phyloP scores from a whole-genome alignment of 1,284 basidiomycete species.

The Boletellus dicymbophilus region DNA sequence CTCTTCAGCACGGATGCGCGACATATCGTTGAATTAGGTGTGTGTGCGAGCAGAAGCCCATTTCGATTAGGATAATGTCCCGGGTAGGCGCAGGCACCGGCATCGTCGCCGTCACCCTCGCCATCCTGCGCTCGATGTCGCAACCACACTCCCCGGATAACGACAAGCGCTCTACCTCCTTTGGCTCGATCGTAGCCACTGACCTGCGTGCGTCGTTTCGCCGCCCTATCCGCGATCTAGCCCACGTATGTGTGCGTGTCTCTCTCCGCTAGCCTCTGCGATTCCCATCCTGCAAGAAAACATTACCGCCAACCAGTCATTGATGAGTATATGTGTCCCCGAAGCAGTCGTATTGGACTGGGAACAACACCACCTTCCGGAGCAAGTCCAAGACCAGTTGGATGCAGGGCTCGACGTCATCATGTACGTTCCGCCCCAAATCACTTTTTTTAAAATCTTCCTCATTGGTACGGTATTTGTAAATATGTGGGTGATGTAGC shows the following conservation, averaged over 20 bases:
- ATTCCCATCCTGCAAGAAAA: constrained; percentile 78
- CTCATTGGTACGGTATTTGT: too few species aligned
- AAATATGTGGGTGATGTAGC: too few species aligned
- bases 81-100: constrained; percentile 80
- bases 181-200: constrained; percentile 59
- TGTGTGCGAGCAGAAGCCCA: too few species aligned
- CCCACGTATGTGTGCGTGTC: background rate
- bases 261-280: constrained; percentile 60
- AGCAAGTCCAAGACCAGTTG: constrained; percentile 42
- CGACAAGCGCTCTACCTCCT: too few species aligned
- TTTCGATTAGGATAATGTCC: too few species aligned
- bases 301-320: constrained; percentile 50
- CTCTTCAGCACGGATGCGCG: constrained; percentile 43
- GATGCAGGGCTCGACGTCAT: constrained; percentile 54
- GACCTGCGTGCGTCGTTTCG: constrained; percentile 65
- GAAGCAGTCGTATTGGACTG: constrained; percentile 68
- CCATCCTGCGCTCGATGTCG: constrained; percentile 46
- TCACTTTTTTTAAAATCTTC: too few species aligned
- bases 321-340: constrained; percentile 37
- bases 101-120: constrained; percentile 71
- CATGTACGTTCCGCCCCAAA: constrained; percentile 44
- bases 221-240: background rate
- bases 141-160: constrained; percentile 15
- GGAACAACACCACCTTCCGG: constrained; percentile 60
- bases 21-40: constrained; percentile 70